A percentile compares a stretch with the other conserved stretches of the same genome.
Evolutionary conservation across 1,139 yeast species (phyloP).

Genomic region (Hemisphaericaspora lyxosophila): DNA sequence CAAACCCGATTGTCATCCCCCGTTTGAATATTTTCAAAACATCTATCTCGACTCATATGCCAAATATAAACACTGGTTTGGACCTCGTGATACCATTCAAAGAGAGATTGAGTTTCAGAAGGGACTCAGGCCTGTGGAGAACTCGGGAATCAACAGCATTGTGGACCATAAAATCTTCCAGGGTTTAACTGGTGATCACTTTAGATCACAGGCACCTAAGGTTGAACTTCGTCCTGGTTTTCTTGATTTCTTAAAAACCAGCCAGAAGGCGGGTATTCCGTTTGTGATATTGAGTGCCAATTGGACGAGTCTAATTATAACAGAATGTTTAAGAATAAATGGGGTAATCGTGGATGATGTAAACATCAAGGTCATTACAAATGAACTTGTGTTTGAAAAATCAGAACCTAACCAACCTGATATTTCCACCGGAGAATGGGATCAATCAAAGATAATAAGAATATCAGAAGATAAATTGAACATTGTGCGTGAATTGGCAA

Average conservation of each 20-base stretch:
- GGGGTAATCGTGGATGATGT: slow-evolving; percentile 26
- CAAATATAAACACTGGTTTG: slow-evolving; percentile 22
- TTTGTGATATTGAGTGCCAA: slow-evolving; percentile 59
- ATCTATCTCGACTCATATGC: slow-evolving; percentile 43
- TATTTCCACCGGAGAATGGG: slow-evolving; percentile 41
- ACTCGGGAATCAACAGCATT: slow-evolving; percentile 49
- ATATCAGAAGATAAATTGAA: slow-evolving; percentile 59
- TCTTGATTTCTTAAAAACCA: slow-evolving; percentile 30
- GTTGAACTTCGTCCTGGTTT: slow-evolving; percentile 48
- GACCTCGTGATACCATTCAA: slow-evolving; percentile 18
- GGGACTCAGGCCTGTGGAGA: slow-evolving; percentile 48
- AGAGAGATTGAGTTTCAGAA: slow-evolving; percentile 47
- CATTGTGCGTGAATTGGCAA: slow-evolving; percentile 22
- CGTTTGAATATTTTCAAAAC: slow-evolving; percentile 46
- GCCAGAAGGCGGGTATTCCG: slow-evolving; percentile 29
- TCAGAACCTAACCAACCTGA: slow-evolving; percentile 17
- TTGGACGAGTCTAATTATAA: slow-evolving; percentile 59
- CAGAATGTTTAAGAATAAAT: slow-evolving; percentile 31
- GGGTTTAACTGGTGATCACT: slow-evolving; percentile 34
- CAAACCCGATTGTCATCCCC: slow-evolving; percentile 37
- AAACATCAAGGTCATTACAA: slow-evolving; percentile 34
- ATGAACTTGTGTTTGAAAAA: slow-evolving; percentile 48
- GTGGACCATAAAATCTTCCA: slow-evolving; percentile 41
- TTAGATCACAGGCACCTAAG: slow-evolving; percentile 33
- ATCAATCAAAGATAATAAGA: slow-evolving; percentile 29